Conservation (phyloP, 2,329 filamentous ascomycete genomes). For the Microthyrium microscopicum region DNA sequence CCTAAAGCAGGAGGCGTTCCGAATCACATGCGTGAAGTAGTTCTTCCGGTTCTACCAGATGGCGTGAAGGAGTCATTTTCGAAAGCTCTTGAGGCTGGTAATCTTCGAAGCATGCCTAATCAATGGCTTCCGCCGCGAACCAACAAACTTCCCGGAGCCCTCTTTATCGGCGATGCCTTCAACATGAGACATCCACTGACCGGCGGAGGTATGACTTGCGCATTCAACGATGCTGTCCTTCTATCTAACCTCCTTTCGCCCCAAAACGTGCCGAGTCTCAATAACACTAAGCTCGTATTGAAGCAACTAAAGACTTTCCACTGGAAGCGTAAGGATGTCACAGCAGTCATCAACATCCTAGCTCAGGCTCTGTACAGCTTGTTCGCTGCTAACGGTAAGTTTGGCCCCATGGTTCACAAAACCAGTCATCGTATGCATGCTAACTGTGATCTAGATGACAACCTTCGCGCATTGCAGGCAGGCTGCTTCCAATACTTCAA, state of each 20-base stretch:
- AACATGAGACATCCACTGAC: conserved; percentile 99
- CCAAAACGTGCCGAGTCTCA: conserved; percentile 48
- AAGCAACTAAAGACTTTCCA: conserved; percentile 61
- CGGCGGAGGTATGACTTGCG: conserved; percentile 95
- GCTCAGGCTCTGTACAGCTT: conserved; percentile 83
- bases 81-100: conserved; percentile 58
- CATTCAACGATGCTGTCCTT: conserved; percentile 77
- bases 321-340: conserved; percentile 69
- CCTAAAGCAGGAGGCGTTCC: conserved; percentile 67
- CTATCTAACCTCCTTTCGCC: conserved; percentile 61
- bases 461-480: conserved; percentile 64
- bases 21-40: conserved; percentile 61
- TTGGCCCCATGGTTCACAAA: not conserved
- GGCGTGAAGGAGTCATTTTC: conserved; percentile 57
- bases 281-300: conserved; percentile 48
- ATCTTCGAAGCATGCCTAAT: conserved; percentile 90
- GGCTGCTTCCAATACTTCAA: conserved; percentile 93
- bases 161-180: conserved; percentile 83
- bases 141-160: conserved; percentile 52
- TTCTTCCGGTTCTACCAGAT: conserved; percentile 61
- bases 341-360: conserved; percentile 91
- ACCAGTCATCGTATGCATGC: not conserved
- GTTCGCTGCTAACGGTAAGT: conserved; percentile 59
- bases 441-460: conserved; percentile 32
- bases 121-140: conserved; percentile 74